Conservation (phyloP, 1,139 yeast genomes). For the Arxiozyma bovina region DNA sequence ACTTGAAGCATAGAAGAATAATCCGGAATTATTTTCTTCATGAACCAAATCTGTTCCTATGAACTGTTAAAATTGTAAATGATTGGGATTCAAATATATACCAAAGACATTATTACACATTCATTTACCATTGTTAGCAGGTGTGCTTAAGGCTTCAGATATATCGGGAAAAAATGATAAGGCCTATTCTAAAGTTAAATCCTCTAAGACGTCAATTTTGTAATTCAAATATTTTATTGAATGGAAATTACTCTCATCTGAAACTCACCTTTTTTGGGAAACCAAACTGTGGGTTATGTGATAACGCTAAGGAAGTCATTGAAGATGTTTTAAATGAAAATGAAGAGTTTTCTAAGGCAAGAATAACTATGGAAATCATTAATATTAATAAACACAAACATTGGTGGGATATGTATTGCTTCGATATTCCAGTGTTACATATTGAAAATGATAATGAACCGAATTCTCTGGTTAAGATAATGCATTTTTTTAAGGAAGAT, state of each 20-base stretch:
- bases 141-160: no score
- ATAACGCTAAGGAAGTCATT: constrained; percentile 54
- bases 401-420: constrained; percentile 79
- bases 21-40: no score
- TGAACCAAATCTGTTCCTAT: no score
- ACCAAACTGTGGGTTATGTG: constrained; percentile 70
- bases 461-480: constrained; percentile 48
- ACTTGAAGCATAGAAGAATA: no score
- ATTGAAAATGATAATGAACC: constrained; percentile 42
- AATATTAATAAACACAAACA: constrained; percentile 63
- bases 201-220: not conserved
- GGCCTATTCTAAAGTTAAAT: not conserved
- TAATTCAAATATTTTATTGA: not conserved
- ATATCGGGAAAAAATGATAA: not conserved
- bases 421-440: constrained; percentile 85
- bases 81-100: no score
- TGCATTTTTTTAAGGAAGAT: constrained; percentile 63
- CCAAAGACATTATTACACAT: no score
- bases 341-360: constrained; percentile 17
- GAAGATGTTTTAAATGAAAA: constrained; percentile 30
- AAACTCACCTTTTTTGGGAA: constrained; percentile 63
- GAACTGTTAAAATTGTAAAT: no score
- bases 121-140: no score
- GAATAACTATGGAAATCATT: constrained; percentile 39
- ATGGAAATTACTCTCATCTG: constrained; percentile 9